Percentiles rank a stretch among this genome's conserved stretches.
phyloP scores from a whole-genome alignment of 768 basidiomycete species.

The Suillus variegatus region DNA sequence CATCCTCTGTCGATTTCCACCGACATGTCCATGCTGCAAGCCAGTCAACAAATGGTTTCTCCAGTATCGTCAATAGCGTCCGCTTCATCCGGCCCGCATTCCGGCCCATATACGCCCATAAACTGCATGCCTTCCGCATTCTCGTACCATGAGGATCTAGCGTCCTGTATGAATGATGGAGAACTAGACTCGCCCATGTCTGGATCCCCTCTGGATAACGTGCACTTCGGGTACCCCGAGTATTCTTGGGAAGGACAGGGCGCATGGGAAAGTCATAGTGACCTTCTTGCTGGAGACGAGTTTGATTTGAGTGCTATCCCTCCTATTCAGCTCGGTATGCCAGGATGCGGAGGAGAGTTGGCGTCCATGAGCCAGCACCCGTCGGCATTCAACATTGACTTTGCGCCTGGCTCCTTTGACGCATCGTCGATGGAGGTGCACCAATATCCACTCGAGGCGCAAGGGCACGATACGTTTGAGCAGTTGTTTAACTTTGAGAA shows the following conservation, averaged over 20 bases:
- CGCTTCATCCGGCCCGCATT: slow-evolving; percentile 48
- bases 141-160: slow-evolving; percentile 23
- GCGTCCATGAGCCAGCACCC: slow-evolving; percentile 13
- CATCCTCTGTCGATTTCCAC: slow-evolving; percentile 48
- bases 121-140: slow-evolving; percentile 20
- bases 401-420: slow-evolving; percentile 26
- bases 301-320: slow-evolving; percentile 69
- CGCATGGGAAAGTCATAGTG: slow-evolving; percentile 37
- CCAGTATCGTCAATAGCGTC: slow-evolving; percentile 50
- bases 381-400: slow-evolving; percentile 20
- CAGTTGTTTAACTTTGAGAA: slow-evolving; percentile 38
- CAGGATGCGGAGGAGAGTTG: slow-evolving; percentile 42
- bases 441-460: slow-evolving; percentile 31
- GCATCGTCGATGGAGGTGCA: slow-evolving; percentile 29
- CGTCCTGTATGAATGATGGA: slow-evolving; percentile 7
- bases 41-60: slow-evolving; percentile 47
- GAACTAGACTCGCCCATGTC: slow-evolving; percentile 20
- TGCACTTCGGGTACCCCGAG: slow-evolving; percentile 30
- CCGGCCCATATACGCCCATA: slow-evolving; percentile 51
- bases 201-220: slow-evolving; percentile 23
- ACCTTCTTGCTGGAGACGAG: slow-evolving; percentile 55
- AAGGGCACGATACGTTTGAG: slow-evolving; percentile 37
- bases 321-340: slow-evolving; percentile 58
- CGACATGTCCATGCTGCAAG: slow-evolving; percentile 40
- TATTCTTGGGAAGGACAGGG: slow-evolving; percentile 35